A percentile compares a stretch with the other conserved stretches of the same genome.
Evolutionary conservation across 441 rosid species (phyloP).

Genomic region (Populus hybrid): DNA sequence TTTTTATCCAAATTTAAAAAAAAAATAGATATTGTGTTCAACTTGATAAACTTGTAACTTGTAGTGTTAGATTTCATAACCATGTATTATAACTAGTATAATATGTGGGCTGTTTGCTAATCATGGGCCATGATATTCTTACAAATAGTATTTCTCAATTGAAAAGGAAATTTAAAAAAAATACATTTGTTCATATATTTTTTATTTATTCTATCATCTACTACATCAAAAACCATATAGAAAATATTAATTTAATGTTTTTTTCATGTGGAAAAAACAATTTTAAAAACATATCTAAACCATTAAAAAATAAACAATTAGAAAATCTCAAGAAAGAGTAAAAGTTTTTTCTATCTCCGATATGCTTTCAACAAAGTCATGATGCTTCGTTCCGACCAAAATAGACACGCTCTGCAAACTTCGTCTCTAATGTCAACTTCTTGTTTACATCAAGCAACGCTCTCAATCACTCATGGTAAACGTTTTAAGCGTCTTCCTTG

Average conservation of each 20-base stretch:
- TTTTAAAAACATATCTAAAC: no score
- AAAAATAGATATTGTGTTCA: accelerated
- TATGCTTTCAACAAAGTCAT: neutral
- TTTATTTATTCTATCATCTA: no score
- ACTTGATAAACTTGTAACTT: accelerated
- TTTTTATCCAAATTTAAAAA: no score
- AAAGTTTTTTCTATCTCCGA: no score
- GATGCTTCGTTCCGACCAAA: neutral
- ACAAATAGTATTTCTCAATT: no score
- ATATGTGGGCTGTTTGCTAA: no score
- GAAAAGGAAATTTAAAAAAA: no score
- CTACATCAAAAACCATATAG: accelerated
- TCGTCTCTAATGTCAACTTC: neutral
- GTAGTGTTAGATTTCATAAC: no score
- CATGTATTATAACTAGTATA: accelerated
- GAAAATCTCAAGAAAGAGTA: no score
- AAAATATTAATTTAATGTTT: no score
- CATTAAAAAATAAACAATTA: accelerated
- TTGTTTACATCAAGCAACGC: neutral
- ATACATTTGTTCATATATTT: no score
- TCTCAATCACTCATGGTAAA: neutral
- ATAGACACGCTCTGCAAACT: neutral
- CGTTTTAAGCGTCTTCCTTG: neutral
- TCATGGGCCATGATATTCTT: accelerated
- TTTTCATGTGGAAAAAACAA: no score